Percentiles rank a stretch among this genome's conserved stretches.
phyloP scores from a whole-genome alignment of 2,329 filamentous ascomycete genomes.

The Trichoderma gracile region DNA sequence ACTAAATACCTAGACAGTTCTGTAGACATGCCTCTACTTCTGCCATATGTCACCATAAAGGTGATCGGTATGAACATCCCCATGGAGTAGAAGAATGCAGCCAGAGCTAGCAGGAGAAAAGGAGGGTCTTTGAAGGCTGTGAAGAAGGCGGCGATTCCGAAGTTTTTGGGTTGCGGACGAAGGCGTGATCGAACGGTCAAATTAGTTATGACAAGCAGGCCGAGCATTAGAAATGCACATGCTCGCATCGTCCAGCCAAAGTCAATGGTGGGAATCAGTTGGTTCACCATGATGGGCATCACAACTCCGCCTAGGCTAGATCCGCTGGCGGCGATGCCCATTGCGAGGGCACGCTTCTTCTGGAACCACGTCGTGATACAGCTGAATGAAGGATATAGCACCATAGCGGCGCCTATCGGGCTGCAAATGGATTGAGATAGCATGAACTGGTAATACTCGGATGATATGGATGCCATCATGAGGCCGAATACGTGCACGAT shows the following conservation, averaged over 20 bases:
- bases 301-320: background rate
- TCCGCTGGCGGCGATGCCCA: background rate
- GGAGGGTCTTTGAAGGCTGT: background rate
- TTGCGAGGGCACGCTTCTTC: conserved; percentile 2
- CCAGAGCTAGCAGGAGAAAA: background rate
- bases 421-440: background rate
- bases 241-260: conserved; percentile 4
- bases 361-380: conserved; percentile 7
- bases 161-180: background rate
- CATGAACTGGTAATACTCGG: background rate
- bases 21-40: conserved; percentile 1
- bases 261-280: background rate
- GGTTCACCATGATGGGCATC: conserved; percentile 2
- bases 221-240: background rate
- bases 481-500: background rate
- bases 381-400: conserved; percentile 7
- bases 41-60: background rate
- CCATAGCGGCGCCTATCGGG: background rate
- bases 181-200: conserved; percentile 1
- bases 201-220: background rate
- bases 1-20: background rate
- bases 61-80: conserved; percentile 6
- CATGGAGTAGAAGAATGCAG: conserved; percentile 6
- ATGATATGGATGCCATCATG: conserved; percentile 4
- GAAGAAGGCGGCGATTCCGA: background rate